phyloP scores from a whole-genome alignment of 495 filamentous ascomycete species.

The Aspergillus ostianus region DNA sequence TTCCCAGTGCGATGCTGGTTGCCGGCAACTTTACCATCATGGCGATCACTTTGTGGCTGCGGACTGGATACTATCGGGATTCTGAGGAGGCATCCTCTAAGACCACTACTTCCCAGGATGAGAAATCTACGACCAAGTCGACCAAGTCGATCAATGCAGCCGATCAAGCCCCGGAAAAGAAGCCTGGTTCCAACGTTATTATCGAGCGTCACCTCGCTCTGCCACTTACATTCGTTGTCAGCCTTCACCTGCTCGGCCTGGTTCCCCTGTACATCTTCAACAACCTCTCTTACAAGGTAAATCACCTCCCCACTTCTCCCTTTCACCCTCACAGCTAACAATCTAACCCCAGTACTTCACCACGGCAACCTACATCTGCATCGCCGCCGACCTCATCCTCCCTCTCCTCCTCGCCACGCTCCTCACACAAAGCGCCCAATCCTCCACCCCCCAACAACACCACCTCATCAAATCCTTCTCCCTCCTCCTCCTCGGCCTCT shows the following conservation, averaged over 20 bases:
- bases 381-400: slow-evolving; percentile 56
- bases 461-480: slow-evolving; percentile 86
- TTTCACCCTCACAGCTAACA: slow-evolving; percentile 21
- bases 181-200: slow-evolving; percentile 26
- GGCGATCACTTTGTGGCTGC: slow-evolving; percentile 88
- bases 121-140: slow-evolving; percentile 25
- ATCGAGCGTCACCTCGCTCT: slow-evolving; percentile 75
- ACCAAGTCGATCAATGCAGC: slow-evolving; percentile 18
- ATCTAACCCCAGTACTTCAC: slow-evolving; percentile 51
- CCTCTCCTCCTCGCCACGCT: slow-evolving; percentile 54
- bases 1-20: slow-evolving; percentile 94
- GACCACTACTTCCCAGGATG: slow-evolving; percentile 15
- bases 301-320: slow-evolving; percentile 20
- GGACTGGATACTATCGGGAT: slow-evolving; percentile 61
- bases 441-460: slow-evolving; percentile 63
- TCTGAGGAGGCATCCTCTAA: slow-evolving; percentile 7
- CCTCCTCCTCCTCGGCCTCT: slow-evolving; percentile 84
- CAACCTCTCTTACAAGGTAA: slow-evolving; percentile 63
- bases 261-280: slow-evolving; percentile 88
- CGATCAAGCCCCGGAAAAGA: slow-evolving; percentile 1
- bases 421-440: slow-evolving; percentile 49
- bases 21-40: slow-evolving; percentile 94
- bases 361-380: slow-evolving; percentile 48
- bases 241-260: slow-evolving; percentile 73
- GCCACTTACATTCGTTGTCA: slow-evolving; percentile 69